These are phyloP conservation scores for Capsicum rhomboideum DNA, from an alignment of 257 asterid species.

Conservation along the genomic window DNA sequence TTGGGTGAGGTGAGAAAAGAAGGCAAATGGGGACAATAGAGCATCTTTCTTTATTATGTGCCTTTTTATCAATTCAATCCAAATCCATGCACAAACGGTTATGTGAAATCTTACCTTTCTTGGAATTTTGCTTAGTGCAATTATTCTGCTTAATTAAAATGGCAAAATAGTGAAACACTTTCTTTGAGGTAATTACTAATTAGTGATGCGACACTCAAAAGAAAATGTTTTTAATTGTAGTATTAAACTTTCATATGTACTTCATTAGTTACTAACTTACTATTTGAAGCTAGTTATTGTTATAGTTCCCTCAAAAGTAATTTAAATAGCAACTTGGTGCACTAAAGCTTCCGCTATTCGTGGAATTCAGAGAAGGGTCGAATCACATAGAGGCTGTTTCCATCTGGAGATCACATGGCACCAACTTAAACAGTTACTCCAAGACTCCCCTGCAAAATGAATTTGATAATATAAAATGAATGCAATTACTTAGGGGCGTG, in stretches of 20 bases:
- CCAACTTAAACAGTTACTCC: no score
- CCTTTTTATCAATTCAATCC: constrained; percentile 4
- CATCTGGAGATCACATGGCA: no score
- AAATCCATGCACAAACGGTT: neutral
- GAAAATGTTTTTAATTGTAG: neutral
- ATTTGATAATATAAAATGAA: no score
- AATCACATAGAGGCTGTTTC: no score
- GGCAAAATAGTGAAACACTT: neutral
- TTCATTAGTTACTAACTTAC: neutral
- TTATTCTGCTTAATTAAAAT: constrained; percentile 11
- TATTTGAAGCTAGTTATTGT: no score
- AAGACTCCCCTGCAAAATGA: no score
- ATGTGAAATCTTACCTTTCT: neutral
- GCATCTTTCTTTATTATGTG: constrained; percentile 19
- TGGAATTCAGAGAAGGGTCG: no score
- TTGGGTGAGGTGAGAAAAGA: neutral
- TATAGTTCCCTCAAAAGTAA: no score
- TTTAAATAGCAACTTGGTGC: no score
- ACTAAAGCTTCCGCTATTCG: no score
- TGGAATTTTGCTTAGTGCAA: constrained; percentile 7
- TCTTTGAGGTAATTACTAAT: neutral
- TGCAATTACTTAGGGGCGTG: no score
- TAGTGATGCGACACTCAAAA: neutral
- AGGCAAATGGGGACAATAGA: constrained; percentile 4
- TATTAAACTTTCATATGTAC: neutral